Evolutionary conservation across 2,329 filamentous ascomycete species (phyloP).

Genomic region (Pseudopithomyces maydicus): DNA sequence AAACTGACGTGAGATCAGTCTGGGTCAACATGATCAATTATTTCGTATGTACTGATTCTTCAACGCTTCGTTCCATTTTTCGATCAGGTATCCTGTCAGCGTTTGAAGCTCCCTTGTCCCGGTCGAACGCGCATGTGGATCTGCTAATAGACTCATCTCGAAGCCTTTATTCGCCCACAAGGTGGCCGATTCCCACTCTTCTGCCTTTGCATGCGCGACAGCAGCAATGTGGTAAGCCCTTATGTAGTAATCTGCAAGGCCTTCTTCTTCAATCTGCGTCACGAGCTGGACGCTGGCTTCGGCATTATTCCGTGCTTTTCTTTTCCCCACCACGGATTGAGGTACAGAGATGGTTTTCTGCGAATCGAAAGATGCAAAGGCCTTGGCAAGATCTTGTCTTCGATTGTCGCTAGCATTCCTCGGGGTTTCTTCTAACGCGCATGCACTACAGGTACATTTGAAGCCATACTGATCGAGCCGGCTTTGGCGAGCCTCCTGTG

Average conservation of each 20-base stretch:
- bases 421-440: constrained; percentile 27
- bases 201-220: constrained; percentile 32
- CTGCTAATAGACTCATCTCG: constrained; percentile 33
- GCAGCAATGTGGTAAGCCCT: constrained; percentile 39
- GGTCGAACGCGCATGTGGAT: constrained; percentile 23
- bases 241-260: constrained; percentile 41
- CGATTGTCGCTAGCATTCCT: constrained; percentile 32
- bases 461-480: constrained; percentile 44
- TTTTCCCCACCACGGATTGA: constrained; percentile 22
- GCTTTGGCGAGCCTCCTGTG: constrained; percentile 34
- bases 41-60: constrained; percentile 16
- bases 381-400: constrained; percentile 31
- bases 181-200: constrained; percentile 37
- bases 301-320: constrained; percentile 32
- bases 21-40: background rate
- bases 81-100: constrained; percentile 34
- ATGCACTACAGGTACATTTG: constrained; percentile 44
- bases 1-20: background rate
- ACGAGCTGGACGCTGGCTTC: constrained; percentile 33
- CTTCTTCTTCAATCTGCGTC: constrained; percentile 39
- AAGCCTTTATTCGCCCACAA: constrained; percentile 40
- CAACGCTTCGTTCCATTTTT: constrained; percentile 35
- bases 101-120: constrained; percentile 36
- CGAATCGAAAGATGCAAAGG: constrained; percentile 31
- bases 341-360: constrained; percentile 29